Evolutionary conservation across 495 filamentous ascomycete species (phyloP), one percentile per base, ranked within the genome.

Genomic region (Trichoderma reesei): DNA sequence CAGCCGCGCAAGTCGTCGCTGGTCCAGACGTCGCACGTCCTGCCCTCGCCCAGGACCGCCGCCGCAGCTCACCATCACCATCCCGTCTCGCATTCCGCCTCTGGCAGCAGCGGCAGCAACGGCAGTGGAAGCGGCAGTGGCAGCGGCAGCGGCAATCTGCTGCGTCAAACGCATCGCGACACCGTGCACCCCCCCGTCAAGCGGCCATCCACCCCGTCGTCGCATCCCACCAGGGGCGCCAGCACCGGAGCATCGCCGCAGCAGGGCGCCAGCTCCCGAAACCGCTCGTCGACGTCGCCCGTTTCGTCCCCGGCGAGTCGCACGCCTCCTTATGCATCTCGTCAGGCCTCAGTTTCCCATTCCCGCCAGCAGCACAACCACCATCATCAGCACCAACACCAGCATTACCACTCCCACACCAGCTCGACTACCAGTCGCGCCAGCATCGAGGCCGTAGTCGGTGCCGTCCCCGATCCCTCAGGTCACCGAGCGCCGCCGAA

Each of bases 241-340:
- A 80, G 75, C 62, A 74, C 86, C 64, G 81, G 51, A 56, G 26
- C 51, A 10, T 56, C 51, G 51, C 51, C 51, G 51, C 51, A 78
- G 68, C 88, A 90, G 69, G 84, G 85, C 4, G 74, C 91, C 48
- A 85, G 83, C 39, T 90, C 86, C 65, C 80, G 91, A 69, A 91
- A 93, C 73, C 86, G 90, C 63, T 93, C 89, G 90, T 92, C 89
- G 36, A 84, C 87, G 36, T 91, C 88, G 4, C 90, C 91, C 26
- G 71, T 82, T 10, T 90, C 87, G 54, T 88, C 88, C 44, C 75
- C 80, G 4, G 67, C 67, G 13, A 72, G 76, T 59, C 77, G 80
- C 64, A 73, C 76, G 48, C 78, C 72, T 69, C 80, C 51, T 56
- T 56, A 56, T 56, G 51, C 51, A 20, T 56, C 51, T 56, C 51